Evolutionary conservation across 306 rosid species (phyloP).

Genomic region (Vigna radiata): DNA sequence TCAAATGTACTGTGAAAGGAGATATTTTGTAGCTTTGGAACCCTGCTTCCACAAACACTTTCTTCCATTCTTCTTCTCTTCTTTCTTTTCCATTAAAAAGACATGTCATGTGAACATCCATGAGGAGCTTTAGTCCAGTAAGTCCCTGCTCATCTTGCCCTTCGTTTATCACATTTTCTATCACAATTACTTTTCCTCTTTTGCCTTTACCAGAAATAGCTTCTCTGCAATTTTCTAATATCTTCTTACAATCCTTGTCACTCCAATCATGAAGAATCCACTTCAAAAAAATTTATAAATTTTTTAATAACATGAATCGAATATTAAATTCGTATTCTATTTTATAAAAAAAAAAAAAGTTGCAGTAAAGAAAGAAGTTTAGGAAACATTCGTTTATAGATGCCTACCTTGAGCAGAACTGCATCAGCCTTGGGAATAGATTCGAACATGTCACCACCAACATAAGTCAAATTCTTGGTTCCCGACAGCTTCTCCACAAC

Average conservation of each 20-base stretch:
- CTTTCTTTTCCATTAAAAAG: slow-evolving; percentile 45
- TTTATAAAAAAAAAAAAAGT: too few relatives aligned
- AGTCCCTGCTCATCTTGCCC: slow-evolving; percentile 36
- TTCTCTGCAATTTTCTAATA: too few relatives aligned
- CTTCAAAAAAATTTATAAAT: background rate
- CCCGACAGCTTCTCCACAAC: slow-evolving; percentile 4
- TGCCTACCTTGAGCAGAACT: slow-evolving; percentile 18
- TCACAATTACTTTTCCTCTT: slow-evolving; percentile 51
- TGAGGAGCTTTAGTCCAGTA: slow-evolving; percentile 45
- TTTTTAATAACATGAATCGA: background rate
- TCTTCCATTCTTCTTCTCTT: slow-evolving; percentile 53
- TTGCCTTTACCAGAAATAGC: background rate
- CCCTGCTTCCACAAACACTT: slow-evolving; percentile 49
- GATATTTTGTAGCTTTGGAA: too few relatives aligned
- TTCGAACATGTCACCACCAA: slow-evolving; percentile 31
- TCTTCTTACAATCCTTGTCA: slow-evolving; percentile 48
- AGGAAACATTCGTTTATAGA: background rate
- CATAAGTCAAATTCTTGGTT: slow-evolving; percentile 22
- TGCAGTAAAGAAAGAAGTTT: too few relatives aligned
- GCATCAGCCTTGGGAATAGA: slow-evolving; percentile 37
- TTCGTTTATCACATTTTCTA: slow-evolving; percentile 52
- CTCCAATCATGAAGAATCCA: slow-evolving; percentile 47
- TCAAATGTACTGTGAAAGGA: too few relatives aligned
- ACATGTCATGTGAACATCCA: too few relatives aligned
- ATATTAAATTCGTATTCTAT: too few relatives aligned